Conservation (phyloP, 306 rosid genomes). For the Lotus japonicus region DNA sequence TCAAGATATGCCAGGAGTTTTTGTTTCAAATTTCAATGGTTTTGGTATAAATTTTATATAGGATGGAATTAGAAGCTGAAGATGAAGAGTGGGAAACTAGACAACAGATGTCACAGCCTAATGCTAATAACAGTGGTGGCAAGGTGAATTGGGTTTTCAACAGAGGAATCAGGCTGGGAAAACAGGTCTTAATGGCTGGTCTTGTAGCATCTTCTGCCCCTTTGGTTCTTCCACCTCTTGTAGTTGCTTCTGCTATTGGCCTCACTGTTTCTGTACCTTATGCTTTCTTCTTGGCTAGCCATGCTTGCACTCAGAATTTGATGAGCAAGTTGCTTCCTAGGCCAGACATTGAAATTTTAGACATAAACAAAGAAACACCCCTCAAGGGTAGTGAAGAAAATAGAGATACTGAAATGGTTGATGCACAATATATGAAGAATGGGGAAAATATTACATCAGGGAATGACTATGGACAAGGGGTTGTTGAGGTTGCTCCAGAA, state of each 20-base stretch:
- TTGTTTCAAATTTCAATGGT: neutral
- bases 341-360: neutral
- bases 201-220: conserved; percentile 56
- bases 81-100: conserved; percentile 35
- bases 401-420: conserved; percentile 19
- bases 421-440: neutral
- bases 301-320: conserved; percentile 44
- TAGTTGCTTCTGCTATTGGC: conserved; percentile 62
- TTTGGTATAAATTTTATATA: neutral
- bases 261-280: conserved; percentile 59
- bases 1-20: neutral
- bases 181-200: conserved; percentile 47
- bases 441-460: too few relatives aligned
- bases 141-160: conserved; percentile 32
- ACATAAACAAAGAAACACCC: neutral
- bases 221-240: conserved; percentile 60
- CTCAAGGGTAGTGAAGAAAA: neutral
- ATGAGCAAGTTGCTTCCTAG: conserved; percentile 61
- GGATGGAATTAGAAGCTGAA: conserved; percentile 50
- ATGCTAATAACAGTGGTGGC: neutral
- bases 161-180: conserved; percentile 42
- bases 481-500: too few relatives aligned
- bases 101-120: conserved; percentile 12
- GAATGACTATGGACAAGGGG: too few relatives aligned
- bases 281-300: conserved; percentile 53